A percentile compares a stretch with the other conserved stretches of the same genome.
These are phyloP conservation scores for Torulaspora quercuum DNA, from an alignment of 805 yeast genomes.

Conservation along the genomic window DNA sequence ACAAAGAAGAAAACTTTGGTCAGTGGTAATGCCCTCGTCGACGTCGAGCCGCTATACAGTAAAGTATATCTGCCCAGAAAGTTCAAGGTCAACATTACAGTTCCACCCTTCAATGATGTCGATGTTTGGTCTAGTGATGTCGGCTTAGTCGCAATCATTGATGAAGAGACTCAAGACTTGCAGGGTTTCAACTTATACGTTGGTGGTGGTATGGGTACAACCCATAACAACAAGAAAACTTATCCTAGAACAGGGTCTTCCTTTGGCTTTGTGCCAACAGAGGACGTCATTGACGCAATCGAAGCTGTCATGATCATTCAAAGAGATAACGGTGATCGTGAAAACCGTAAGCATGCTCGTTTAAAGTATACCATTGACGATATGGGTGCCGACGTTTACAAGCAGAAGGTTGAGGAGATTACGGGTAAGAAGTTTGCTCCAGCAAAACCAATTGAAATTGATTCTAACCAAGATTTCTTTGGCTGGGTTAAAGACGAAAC, in stretches of 20 bases:
- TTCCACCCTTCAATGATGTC: slow-evolving; percentile 94
- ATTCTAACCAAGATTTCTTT: slow-evolving; percentile 83
- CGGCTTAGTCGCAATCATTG: slow-evolving; percentile 84
- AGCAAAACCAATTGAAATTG: slow-evolving; percentile 69
- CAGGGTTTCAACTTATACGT: slow-evolving; percentile 83
- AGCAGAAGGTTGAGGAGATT: slow-evolving; percentile 73
- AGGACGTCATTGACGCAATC: slow-evolving; percentile 70
- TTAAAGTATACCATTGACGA: slow-evolving; percentile 95
- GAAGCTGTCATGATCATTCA: slow-evolving; percentile 92
- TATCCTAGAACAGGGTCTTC: slow-evolving; percentile 92
- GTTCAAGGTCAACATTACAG: slow-evolving; percentile 90
- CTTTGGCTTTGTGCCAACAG: slow-evolving; percentile 70
- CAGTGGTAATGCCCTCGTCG: slow-evolving; percentile 79
- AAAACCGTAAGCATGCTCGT: slow-evolving; percentile 95
- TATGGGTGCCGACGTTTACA: slow-evolving; percentile 82
- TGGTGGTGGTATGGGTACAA: slow-evolving; percentile 99
- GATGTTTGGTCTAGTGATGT: slow-evolving; percentile 95
- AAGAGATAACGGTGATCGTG: slow-evolving; percentile 92
- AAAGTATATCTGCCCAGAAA: slow-evolving; percentile 89
- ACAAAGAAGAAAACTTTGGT: slow-evolving; percentile 76
- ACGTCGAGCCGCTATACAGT: slow-evolving; percentile 84
- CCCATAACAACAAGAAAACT: slow-evolving; percentile 94
- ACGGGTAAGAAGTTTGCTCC: slow-evolving; percentile 73
- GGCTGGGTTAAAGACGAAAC: slow-evolving; percentile 91
- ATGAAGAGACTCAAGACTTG: slow-evolving; percentile 53